Evolutionary conservation across 106 monocot species (phyloP), one percentile per base, ranked within the genome.

Genomic region (Posidonia australis): DNA sequence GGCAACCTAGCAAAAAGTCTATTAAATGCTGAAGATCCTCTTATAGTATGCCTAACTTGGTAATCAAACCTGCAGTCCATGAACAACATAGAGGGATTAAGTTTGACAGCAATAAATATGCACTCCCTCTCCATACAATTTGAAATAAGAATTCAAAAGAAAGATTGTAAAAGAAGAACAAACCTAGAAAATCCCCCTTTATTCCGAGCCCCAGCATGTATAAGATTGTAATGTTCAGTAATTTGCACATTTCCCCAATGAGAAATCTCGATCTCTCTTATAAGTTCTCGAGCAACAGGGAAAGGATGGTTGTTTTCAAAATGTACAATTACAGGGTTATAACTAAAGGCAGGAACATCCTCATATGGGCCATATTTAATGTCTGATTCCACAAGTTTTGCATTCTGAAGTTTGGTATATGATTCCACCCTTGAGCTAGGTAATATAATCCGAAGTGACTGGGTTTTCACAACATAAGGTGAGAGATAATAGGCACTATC

Each of bases 131-230:
- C 25, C 2, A 57, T 26, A 57, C 28, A 27, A 21, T 0, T 30
- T 13, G n/a, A 42, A 36, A 61, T 12, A 29, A 11, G 0, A 41
- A 61, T 42, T 12, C 10, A 21, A 51, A 53, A 59, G 19, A 54
- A 26, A 30, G 61, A 16, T 13, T 44, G 31, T 14, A 44, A 16
- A 7, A 63, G 31, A 53, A 59, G 28, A 56, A 43, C 24, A 25
- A 67, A 86, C 96, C 96, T 87, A 19, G 96, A 98, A 59, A 98
- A 98, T 65, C 87, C 96, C 18, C 87, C 90, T 70, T 90, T 98
- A 31, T 77, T 80, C 27, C 26, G 74, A 24, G 96, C 96, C 64
- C 96, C 96, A 51, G 76, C 84, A 79, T 98, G 96, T 43, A 77
- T 73, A 72, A 98, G 82, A 6, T 51, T 84, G 62, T 98, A 98